phyloP scores from a whole-genome alignment of 225 moss, liverwort and hornwort species.

The Takakia lepidozioides region DNA sequence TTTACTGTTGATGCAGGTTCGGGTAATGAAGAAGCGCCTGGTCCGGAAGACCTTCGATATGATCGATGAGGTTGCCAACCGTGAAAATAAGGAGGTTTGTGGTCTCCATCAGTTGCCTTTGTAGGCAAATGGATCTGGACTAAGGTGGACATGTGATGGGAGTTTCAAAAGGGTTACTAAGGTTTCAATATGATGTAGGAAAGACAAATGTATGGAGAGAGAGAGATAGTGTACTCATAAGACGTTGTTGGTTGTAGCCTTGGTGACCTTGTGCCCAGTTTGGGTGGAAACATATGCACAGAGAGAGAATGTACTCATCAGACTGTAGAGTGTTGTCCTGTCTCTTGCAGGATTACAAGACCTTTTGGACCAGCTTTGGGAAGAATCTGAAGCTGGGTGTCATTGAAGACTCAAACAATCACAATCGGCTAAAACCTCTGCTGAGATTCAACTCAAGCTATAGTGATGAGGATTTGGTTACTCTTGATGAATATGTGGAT shows the following conservation, averaged over 20 bases:
- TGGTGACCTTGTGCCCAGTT: too few relatives aligned
- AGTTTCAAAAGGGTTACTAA: too few relatives aligned
- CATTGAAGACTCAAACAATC: conserved; percentile 81
- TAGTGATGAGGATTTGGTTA: conserved; percentile 59
- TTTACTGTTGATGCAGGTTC: conserved; percentile 44
- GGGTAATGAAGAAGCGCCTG: conserved; percentile 93
- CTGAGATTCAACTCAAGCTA: conserved; percentile 81
- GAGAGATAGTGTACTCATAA: too few relatives aligned
- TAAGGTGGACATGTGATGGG: too few relatives aligned
- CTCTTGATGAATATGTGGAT: conserved; percentile 72
- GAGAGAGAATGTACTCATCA: too few relatives aligned
- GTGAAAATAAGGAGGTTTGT: conserved; percentile 77
- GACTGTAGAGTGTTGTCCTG: too few relatives aligned
- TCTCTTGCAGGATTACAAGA: conserved; percentile 70
- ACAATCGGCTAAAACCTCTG: conserved; percentile 74
- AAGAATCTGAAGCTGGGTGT: conserved; percentile 91
- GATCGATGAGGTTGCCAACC: conserved; percentile 81
- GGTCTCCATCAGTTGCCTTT: too few relatives aligned
- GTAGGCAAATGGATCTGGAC: too few relatives aligned
- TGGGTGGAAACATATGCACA: too few relatives aligned
- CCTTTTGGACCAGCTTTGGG: conserved; percentile 94
- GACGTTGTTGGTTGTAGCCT: too few relatives aligned
- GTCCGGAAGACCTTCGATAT: conserved; percentile 94
- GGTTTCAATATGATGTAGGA: too few relatives aligned
- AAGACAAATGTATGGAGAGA: too few relatives aligned